Evolutionary conservation across 78 protist species (phyloP), one percentile per base, ranked within the genome.

Genomic region (Mantamonas sphyraenae): DNA sequence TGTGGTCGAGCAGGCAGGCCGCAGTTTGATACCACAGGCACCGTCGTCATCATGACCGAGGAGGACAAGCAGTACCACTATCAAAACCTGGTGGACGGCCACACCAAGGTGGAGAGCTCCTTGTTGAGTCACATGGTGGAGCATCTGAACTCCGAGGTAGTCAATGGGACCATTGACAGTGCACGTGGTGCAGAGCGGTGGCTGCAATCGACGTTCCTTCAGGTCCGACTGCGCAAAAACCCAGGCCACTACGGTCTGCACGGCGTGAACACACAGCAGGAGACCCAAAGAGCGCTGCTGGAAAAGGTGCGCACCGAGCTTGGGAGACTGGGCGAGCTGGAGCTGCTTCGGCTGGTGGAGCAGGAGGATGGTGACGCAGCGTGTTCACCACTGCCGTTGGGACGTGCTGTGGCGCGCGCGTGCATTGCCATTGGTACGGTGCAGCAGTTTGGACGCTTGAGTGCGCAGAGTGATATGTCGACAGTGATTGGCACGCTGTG

Each of bases 111-210:
- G 30, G 84, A 79, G 58, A 71, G 82, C 58, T 0, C 7, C 2
- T 35, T 57, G 62, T 9, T 12, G 19, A 9, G 8, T 4, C 31
- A 28, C 31, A 0, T 77, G 71, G 5, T 78, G 17, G 86, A 82
- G 60, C 80, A 80, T 66, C 14, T 80, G 68, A 80, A 80, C 61
- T 75, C 85, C 3, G 85, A 80, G 47, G 33, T 80, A 0, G 72
- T 35, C 30, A 31, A 75, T 10, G 62, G 65, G 16, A 67, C 63
- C 26, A 12, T 80, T 53, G 5, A 10, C 24, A 37, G 2, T 28
- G 38, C 0, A 31, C n/a, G 16, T 0, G 24, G 0, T 3, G 80
- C 72, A 38, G 0, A 65, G 56, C 1, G n/a, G 26, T 80, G 85
- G 85, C 34, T 80, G 58, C 45, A 17, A 16, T 40, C 84, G 39